Base-by-base conservation (phyloP, 139 green algal species). In the Tetradesmus lagerheimii region DNA sequence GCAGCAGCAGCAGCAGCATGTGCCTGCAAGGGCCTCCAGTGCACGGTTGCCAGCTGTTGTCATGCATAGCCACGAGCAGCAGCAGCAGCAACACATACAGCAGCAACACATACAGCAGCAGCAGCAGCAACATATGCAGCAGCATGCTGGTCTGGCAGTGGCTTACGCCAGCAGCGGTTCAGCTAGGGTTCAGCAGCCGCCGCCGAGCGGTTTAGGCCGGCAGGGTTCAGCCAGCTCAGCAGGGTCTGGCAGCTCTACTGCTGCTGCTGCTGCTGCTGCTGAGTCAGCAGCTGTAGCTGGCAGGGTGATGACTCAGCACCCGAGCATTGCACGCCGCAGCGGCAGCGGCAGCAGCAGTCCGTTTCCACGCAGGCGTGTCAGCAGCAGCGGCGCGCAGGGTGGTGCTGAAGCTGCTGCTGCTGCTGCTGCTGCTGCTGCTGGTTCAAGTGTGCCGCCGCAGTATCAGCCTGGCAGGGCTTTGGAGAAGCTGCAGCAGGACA, bases 401-500 rank as follows among this genome's bases (percentile, higher is more conserved):
- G 76, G 9, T 12, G 76, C 37, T 82, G 76, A 3, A 35, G 41
- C 57, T 39, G 82, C 80, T 75, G n/a, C 45, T 75, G 80, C 29
- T 86, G 80, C 29, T 35, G 57, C 31, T 74, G 66, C 2, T 35
- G 45, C n/a, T n/a, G 45, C 4, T 41, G 47, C 23, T 41, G 45
- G 45, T 6, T 66, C 14, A 6, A n/a, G 79, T 4, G 29, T 74
- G 80, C n/a, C 82, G 6, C 31, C 23, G 2, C 82, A 87, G 53
- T n/a, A 57, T 20, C 15, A 71, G 35, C 57, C 82, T 20, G 82
- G 64, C 38, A 87, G 27, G 34, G 82, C 82, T 2, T 34, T 87
- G 82, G 82, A 87, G 37, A 87, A 87, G 57, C 57, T 87, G 53
- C 82, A 79, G 25, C 82, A 87, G 41, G 82, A 87, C 38, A 87